Evolutionary conservation across 2,329 filamentous ascomycete genomes (phyloP), one percentile per base, ranked within the genome.

Genomic region (Colletotrichum musae): DNA sequence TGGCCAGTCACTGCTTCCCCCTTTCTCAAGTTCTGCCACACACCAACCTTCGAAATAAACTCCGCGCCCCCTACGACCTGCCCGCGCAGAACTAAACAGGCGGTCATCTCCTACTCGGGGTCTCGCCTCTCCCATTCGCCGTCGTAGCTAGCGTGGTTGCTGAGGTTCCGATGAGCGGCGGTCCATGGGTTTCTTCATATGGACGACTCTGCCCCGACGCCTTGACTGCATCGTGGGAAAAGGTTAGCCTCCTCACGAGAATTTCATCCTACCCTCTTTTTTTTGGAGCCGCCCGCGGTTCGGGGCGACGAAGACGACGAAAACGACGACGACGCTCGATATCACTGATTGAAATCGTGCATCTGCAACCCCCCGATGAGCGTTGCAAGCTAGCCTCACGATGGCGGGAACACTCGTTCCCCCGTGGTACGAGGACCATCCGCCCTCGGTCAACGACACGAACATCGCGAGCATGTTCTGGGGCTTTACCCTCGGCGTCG

Each of bases 401-500:
- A 69, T 69, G 66, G 56, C 56, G 15, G 66, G 66, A 57, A 69
- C 66, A 13, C 62, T 69, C 18, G 45, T 69, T 24, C 66, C 66
- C 4, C 66, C 66, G 26, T 69, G 66, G 66, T 69, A 60, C 16
- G 66, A 66, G 50, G 66, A 32, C 15, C 51, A 58, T 26, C 64
- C 66, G 6, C 60, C 51, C 54, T 70, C 60, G 48, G 72, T 65
- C 12, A 58, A 66, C 24, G 81, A 83, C 48, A 65, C 80, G 54
- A 75, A 75, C 15, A 74, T 81, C 62, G 79, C 79, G 47, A 79
- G 79, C 18, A 73, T 82, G 58, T 75, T 77, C 18, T 81, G 76
- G 74, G 81, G 81, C 1, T 73, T 81, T 64, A 78, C 79, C 2
- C 70, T 83, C 10, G 78, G 79, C 5, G 77, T 83, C 67, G 76